Base-by-base conservation (phyloP, 768 basidiomycete genomes). In the Phaeolepiota aurea region DNA sequence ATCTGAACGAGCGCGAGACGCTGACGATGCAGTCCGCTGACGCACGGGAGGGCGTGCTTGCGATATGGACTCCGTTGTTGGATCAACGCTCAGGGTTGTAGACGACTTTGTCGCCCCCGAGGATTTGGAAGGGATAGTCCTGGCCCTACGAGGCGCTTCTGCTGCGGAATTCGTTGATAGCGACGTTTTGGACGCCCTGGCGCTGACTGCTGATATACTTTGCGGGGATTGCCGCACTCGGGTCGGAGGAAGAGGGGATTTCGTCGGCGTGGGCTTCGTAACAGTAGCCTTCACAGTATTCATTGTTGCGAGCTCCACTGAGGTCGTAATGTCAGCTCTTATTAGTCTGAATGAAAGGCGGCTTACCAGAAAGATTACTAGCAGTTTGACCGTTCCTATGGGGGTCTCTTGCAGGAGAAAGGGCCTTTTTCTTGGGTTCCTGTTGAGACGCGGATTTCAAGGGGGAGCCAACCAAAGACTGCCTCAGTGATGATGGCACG, bases 371-470 rank as follows among this genome's bases (percentile, higher is more conserved):
- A 39, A 62, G 49, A 37, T 59, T 51, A 34, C 52, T 55, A 42
- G 40, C 40, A 44, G 43, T 54, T 16, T 37, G 45, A 22, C 54
- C 56, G 33, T 68, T 69, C 32, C 63, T 61, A 16, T 57, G 61
- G 13, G 68, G 63, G 45, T 67, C 67, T 37, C 62, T 56, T 18
- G 56, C 49, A 30, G 69, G 70, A 0, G 68, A 66, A 32, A 71
- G 52, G 0, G 65, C 51, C 32, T 58, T 63, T 43, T 60, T 64
- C 15, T 44, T 14, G n/a, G n/a, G n/a, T 23, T 21, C 35, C 25
- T 12, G 5, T 28, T 45, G 42, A 11, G 45, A 32, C 7, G 36
- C 47, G 13, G 36, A n/a, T n/a, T 7, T 28, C 33, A 31, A 23
- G 11, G 12, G 37, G 11, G 12, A 20, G 20, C 11, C 20, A 10